Evolutionary conservation across 2,329 filamentous ascomycete genomes (phyloP).

Genomic region (Volutella citrinella): DNA sequence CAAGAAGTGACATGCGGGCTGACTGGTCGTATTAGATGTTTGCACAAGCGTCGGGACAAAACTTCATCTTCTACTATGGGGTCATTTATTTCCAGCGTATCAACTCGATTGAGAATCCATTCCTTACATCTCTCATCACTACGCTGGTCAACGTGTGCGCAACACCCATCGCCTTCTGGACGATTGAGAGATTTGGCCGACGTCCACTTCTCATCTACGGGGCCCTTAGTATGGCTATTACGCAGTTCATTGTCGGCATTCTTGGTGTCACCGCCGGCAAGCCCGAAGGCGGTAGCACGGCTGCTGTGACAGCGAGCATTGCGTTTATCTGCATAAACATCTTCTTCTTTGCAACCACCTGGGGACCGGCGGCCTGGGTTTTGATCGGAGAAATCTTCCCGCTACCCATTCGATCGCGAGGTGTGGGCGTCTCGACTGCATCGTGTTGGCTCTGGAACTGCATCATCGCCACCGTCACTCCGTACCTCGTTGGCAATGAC

Average conservation of each 20-base stretch:
- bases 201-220: not conserved
- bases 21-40: conserved; percentile 70
- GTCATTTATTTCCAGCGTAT: not conserved
- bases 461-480: not conserved
- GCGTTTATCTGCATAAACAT: not conserved
- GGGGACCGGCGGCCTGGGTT: conserved; percentile 1
- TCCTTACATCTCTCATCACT: not conserved
- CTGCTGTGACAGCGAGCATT: not conserved
- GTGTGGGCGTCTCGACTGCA: not conserved
- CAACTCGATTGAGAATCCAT: not conserved
- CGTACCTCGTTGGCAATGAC: not conserved
- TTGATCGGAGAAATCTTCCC: not conserved
- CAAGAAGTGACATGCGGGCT: too few species aligned
- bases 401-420: not conserved
- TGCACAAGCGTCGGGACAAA: not conserved
- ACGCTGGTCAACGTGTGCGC: conserved; percentile 1
- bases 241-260: not conserved
- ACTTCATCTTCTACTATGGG: not conserved
- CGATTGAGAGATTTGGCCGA: conserved; percentile 1
- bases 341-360: not conserved
- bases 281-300: too few species aligned
- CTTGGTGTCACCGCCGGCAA: conserved; percentile 1
- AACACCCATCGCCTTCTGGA: not conserved
- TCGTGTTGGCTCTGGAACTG: not conserved
- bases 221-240: not conserved